Evolutionary conservation across 2,329 filamentous ascomycete species (phyloP).

Genomic region (Fusarium nygamai): DNA sequence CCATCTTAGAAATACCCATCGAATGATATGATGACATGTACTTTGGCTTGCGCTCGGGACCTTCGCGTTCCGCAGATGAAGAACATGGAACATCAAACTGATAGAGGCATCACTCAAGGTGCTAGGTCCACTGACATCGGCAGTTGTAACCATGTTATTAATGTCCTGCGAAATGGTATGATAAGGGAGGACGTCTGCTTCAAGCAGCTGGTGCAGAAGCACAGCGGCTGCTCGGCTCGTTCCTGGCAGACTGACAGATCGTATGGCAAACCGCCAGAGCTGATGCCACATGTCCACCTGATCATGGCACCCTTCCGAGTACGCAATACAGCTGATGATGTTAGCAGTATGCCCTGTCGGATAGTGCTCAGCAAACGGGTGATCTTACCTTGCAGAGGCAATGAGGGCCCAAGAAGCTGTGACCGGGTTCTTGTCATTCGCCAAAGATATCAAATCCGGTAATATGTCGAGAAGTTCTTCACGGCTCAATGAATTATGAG

Average conservation of each 20-base stretch:
- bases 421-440: constrained; percentile 74
- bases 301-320: constrained; percentile 48
- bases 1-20: constrained; percentile 87
- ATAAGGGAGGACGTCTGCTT: constrained; percentile 72
- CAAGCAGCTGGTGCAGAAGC: constrained; percentile 75
- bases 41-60: constrained; percentile 74
- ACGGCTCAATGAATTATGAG: constrained; percentile 54
- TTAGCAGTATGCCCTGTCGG: constrained; percentile 34
- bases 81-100: constrained; percentile 74
- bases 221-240: constrained; percentile 82
- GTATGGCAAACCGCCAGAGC: constrained; percentile 77
- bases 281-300: constrained; percentile 69
- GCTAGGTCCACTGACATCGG: constrained; percentile 84
- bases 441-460: constrained; percentile 64
- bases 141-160: constrained; percentile 76
- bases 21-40: constrained; percentile 76
- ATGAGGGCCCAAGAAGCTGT: constrained; percentile 86
- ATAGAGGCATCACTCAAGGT: constrained; percentile 82
- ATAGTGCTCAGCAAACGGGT: not conserved
- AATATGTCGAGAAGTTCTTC: constrained; percentile 67
- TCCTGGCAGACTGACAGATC: constrained; percentile 74
- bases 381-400: constrained; percentile 76
- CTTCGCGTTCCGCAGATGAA: constrained; percentile 72
- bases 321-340: constrained; percentile 46
- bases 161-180: constrained; percentile 74